phyloP scores from a whole-genome alignment of 73 alveolate genomes.

The Paramecium pentaurelia region DNA sequence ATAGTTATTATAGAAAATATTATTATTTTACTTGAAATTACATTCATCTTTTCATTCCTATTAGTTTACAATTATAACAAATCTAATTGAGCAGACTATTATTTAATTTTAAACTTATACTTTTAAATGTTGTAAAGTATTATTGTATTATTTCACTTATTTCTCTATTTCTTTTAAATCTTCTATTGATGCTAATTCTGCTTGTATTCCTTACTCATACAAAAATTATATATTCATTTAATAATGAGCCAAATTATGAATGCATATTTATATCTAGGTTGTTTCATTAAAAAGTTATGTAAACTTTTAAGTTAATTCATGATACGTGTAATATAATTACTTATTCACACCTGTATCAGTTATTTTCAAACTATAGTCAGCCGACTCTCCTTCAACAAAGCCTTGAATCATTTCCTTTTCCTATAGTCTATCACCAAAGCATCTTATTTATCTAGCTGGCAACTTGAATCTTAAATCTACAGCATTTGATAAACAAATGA shows the following conservation, averaged over 20 bases:
- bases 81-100: neutral
- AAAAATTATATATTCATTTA: neutral
- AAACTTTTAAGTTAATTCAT: neutral
- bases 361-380: constrained; percentile 9
- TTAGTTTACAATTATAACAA: neutral
- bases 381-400: neutral
- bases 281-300: too few species aligned
- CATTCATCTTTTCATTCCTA: neutral
- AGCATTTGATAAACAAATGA: neutral
- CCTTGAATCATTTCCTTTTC: neutral
- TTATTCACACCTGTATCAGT: neutral
- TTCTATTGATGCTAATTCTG: neutral
- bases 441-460: neutral
- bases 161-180: neutral
- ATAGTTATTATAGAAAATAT: neutral
- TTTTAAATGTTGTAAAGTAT: neutral
- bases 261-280: neutral
- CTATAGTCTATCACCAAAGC: neutral
- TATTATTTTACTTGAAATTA: neutral
- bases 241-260: neutral
- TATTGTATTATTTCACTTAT: neutral
- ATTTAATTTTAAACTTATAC: neutral
- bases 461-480: neutral
- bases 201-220: neutral
- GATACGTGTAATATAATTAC: neutral